Percentiles rank a stretch among this genome's conserved stretches.
These are phyloP conservation scores for Hirsutella minnesotensis DNA, from an alignment of 2,329 filamentous ascomycete species.

Conservation along the genomic window DNA sequence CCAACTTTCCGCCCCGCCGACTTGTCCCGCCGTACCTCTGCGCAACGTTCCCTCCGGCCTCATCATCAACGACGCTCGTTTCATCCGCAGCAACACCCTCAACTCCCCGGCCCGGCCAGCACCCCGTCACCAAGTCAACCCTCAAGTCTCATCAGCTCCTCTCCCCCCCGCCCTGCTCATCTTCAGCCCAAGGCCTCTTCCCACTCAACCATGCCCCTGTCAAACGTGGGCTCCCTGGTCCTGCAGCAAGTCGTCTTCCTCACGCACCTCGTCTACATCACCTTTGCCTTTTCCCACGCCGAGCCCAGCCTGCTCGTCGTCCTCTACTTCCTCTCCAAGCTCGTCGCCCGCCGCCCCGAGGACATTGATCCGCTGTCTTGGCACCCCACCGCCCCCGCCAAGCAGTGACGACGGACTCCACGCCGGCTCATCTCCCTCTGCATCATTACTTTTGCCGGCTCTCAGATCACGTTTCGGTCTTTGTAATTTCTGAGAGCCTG, in stretches of 20 bases:
- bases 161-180: background rate
- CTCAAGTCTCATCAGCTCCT: background rate
- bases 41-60: too few species aligned
- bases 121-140: background rate
- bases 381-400: constrained; percentile 19
- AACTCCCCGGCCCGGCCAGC: too few species aligned
- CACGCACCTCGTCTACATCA: constrained; percentile 40
- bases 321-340: constrained; percentile 36
- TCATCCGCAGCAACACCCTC: too few species aligned
- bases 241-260: constrained; percentile 41
- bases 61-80: too few species aligned
- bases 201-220: constrained; percentile 31
- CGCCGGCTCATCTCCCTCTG: too few species aligned
- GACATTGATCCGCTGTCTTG: constrained; percentile 28
- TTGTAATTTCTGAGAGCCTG: too few species aligned
- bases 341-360: constrained; percentile 35
- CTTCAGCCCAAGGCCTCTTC: background rate
- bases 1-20: too few species aligned
- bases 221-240: constrained; percentile 38
- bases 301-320: constrained; percentile 33
- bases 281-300: constrained; percentile 35
- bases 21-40: too few species aligned
- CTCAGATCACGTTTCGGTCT: too few species aligned
- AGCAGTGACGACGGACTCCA: constrained; percentile 10
- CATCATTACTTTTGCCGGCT: too few species aligned